A percentile compares a stretch with the other conserved stretches of the same genome.
phyloP scores from a whole-genome alignment of 352 stramenopile species.

The Thalassiosira hispida region DNA sequence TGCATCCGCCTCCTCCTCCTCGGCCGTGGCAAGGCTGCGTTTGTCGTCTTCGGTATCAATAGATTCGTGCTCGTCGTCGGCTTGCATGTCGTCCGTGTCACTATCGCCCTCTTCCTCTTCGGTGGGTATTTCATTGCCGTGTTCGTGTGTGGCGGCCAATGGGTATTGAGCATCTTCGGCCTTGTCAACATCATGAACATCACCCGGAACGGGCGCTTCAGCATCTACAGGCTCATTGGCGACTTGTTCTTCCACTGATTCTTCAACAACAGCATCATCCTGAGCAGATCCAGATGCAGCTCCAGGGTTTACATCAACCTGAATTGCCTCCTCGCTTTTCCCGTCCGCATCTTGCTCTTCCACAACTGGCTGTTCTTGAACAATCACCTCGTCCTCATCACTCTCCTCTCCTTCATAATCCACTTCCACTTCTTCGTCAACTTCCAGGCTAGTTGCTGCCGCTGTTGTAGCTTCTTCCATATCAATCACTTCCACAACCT shows the following conservation, averaged over 20 bases:
- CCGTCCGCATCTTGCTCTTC: too few species aligned
- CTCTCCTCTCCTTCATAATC: too few species aligned
- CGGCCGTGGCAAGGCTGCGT: conserved; percentile 29
- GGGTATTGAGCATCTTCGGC: neutral
- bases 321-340: too few species aligned
- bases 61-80: conserved; percentile 53
- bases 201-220: neutral
- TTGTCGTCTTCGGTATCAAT: conserved; percentile 57
- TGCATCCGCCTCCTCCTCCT: too few species aligned
- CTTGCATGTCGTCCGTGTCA: conserved; percentile 45
- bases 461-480: neutral
- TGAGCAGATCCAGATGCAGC: too few species aligned
- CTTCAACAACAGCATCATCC: neutral
- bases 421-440: too few species aligned
- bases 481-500: neutral
- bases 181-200: neutral
- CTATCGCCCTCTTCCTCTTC: conserved; percentile 25
- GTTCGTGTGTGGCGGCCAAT: too few species aligned
- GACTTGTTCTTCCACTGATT: conserved; percentile 5
- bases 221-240: neutral
- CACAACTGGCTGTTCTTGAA: too few species aligned
- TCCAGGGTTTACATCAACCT: too few species aligned
- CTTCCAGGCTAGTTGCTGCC: too few species aligned
- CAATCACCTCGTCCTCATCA: too few species aligned
- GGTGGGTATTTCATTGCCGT: neutral